phyloP scores from a whole-genome alignment of 1,284 basidiomycete genomes.

The Pholiota adiposa region DNA sequence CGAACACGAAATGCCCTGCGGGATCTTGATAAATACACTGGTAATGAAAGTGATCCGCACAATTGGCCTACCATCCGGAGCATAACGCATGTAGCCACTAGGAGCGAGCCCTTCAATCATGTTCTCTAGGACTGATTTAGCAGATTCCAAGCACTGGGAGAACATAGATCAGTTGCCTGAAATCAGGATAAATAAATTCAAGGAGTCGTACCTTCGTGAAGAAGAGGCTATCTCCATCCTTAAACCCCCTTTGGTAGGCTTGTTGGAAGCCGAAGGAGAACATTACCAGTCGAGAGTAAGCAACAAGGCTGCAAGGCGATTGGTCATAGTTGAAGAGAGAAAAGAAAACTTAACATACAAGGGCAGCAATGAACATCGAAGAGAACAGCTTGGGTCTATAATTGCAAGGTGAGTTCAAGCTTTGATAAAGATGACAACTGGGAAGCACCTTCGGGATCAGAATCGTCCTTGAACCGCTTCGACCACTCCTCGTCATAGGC shows the following conservation, averaged over 20 bases:
- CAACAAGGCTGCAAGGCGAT: conserved; percentile 56
- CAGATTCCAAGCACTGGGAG: conserved; percentile 74
- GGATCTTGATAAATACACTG: conserved; percentile 6
- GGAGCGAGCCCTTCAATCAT: conserved; percentile 71
- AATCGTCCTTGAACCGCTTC: conserved; percentile 56
- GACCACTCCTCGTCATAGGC: conserved; percentile 69
- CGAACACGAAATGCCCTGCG: conserved; percentile 80
- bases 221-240: conserved; percentile 64
- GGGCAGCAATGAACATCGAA: conserved; percentile 73
- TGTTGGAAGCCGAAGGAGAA: conserved; percentile 86
- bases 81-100: conserved; percentile 79
- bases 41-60: conserved; percentile 1
- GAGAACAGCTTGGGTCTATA: conserved; percentile 60
- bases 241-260: conserved; percentile 72
- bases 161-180: not conserved
- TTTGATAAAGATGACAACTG: not conserved
- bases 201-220: conserved; percentile 61
- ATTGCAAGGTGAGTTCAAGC: not conserved
- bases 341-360: conserved; percentile 54
- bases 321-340: conserved; percentile 16
- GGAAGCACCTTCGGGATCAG: conserved; percentile 52
- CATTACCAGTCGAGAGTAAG: conserved; percentile 83
- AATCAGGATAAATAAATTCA: not conserved
- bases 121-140: conserved; percentile 66
- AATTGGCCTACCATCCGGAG: conserved; percentile 68